Conservation (phyloP, 352 stramenopile species). For the Globisporangium nodosum region DNA sequence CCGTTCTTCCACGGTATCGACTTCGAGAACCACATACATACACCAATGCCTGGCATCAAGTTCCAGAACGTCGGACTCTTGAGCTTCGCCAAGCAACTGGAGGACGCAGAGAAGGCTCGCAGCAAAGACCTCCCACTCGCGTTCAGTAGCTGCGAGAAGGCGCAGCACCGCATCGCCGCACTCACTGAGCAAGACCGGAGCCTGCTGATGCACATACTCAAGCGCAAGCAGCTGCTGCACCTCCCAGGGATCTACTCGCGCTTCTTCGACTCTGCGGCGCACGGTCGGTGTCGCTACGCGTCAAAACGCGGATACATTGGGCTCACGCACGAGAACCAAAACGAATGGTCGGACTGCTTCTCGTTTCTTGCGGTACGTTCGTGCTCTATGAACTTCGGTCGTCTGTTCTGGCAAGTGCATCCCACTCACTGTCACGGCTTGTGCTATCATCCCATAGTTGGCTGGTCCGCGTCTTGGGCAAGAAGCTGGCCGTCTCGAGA, state of each 20-base stretch:
- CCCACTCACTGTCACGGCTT: not conserved
- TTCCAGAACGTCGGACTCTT: constrained; percentile 44
- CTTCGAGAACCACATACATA: constrained; percentile 56
- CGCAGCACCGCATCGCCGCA: constrained; percentile 34
- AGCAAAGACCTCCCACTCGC: constrained; percentile 19
- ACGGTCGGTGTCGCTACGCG: constrained; percentile 57
- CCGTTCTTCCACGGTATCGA: constrained; percentile 67
- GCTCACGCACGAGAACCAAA: constrained; percentile 65
- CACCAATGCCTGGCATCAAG: constrained; percentile 22
- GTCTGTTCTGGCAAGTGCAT: not conserved
- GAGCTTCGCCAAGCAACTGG: constrained; percentile 36
- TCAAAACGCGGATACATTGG: constrained; percentile 51
- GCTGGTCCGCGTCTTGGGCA: constrained; percentile 41
- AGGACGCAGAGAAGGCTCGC: constrained; percentile 30
- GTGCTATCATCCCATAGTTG: constrained; percentile 23
- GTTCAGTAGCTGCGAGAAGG: constrained; percentile 10
- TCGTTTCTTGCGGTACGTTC: constrained; percentile 56
- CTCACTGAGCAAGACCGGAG: constrained; percentile 27
- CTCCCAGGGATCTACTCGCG: constrained; percentile 61
- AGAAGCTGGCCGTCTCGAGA: constrained; percentile 22
- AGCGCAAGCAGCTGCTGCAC: constrained; percentile 68
- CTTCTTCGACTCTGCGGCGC: constrained; percentile 50
- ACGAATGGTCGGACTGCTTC: constrained; percentile 65
- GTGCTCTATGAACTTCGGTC: not conserved
- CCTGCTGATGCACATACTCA: constrained; percentile 74